These are phyloP conservation scores for Trametes sp. DNA, from an alignment of 1,284 basidiomycete genomes.

Conservation along the genomic window DNA sequence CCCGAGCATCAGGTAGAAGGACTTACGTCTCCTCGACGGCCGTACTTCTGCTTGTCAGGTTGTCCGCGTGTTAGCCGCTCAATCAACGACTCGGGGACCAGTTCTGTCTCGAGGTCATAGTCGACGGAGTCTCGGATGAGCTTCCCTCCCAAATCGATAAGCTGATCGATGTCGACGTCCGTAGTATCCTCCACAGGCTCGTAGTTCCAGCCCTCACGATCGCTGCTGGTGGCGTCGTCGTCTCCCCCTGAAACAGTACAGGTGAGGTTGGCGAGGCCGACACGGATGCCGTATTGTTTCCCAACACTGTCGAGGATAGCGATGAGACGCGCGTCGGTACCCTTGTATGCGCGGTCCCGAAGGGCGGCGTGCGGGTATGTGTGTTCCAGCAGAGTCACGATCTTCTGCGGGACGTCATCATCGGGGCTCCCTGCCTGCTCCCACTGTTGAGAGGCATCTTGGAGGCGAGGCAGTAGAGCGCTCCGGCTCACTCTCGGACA, in stretches of 20 bases:
- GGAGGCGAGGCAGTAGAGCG: constrained; percentile 16
- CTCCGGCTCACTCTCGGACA: constrained; percentile 23
- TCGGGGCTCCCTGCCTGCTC: constrained; percentile 9
- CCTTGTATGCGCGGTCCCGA: constrained; percentile 34
- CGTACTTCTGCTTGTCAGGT: constrained; percentile 23
- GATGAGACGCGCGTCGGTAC: constrained; percentile 31
- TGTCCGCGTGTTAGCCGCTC: constrained; percentile 40
- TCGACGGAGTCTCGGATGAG: too few species aligned
- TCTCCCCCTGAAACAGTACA: too few species aligned
- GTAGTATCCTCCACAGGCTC: too few species aligned
- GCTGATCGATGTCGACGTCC: constrained; percentile 37
- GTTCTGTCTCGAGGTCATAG: too few species aligned
- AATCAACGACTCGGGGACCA: constrained; percentile 25
- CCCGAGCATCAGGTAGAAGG: not conserved
- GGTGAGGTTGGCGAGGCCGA: constrained; percentile 48
- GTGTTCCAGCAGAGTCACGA: constrained; percentile 36
- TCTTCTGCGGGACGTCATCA: constrained; percentile 24
- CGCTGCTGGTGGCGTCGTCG: constrained; percentile 40
- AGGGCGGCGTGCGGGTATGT: constrained; percentile 36
- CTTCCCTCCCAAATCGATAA: not conserved
- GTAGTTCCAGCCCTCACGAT: too few species aligned
- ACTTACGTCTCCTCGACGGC: too few species aligned
- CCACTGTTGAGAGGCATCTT: constrained; percentile 31
- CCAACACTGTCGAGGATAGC: constrained; percentile 30
- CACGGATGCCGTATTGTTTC: constrained; percentile 29